phyloP scores from a whole-genome alignment of 208 protist species.

The Tetramitus jugosus region DNA sequence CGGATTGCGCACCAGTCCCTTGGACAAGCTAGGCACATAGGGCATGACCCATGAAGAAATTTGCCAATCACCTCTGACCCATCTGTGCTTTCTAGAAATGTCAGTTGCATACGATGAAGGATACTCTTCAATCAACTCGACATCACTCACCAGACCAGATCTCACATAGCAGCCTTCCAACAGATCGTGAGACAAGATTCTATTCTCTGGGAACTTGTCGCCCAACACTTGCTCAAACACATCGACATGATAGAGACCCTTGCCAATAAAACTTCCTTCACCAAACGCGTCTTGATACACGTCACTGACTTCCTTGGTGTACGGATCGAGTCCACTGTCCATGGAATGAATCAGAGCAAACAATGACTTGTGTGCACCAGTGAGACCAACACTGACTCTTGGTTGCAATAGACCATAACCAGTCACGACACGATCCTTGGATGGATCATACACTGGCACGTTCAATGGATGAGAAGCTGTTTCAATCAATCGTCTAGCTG shows the following conservation, averaged over 20 bases:
- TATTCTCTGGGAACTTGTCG: conserved; percentile 9
- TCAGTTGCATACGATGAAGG: conserved; percentile 12
- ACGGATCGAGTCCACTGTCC: conserved; percentile 16
- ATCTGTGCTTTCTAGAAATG: conserved; percentile 11
- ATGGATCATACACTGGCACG: background rate
- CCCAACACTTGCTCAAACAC: background rate
- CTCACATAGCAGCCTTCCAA: conserved; percentile 8
- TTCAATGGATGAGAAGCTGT: conserved; percentile 14
- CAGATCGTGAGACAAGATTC: conserved; percentile 13
- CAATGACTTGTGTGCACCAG: background rate
- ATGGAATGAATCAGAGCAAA: background rate
- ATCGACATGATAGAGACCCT: conserved; percentile 11
- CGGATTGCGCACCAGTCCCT: background rate
- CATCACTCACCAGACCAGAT: background rate
- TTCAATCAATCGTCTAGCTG: conserved; percentile 1
- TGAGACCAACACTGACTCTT: background rate
- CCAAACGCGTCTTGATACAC: conserved; percentile 18
- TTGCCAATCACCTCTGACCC: conserved; percentile 22
- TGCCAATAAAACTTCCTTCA: conserved; percentile 22
- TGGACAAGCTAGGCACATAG: background rate
- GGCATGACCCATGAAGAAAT: background rate
- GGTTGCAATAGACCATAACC: conserved; percentile 22
- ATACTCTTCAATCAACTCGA: conserved; percentile 15
- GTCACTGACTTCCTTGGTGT: conserved; percentile 14
- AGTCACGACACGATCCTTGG: background rate